Evolutionary conservation across 768 basidiomycete species (phyloP), one percentile per base, ranked within the genome.

Genomic region (Trametes cinnabarina): DNA sequence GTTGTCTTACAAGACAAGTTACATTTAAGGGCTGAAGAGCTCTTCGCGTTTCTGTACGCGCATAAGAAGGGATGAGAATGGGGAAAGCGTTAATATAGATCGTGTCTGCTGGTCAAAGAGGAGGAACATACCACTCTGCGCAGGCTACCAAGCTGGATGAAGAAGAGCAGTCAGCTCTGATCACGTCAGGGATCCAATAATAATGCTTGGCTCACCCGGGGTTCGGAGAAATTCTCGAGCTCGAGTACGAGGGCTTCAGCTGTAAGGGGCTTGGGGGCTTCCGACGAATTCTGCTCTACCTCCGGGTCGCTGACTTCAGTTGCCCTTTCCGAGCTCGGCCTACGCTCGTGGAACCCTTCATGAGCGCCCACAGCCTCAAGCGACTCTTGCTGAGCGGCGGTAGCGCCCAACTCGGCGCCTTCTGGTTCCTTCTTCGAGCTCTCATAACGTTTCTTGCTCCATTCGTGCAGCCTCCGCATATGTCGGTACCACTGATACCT

Each of bases 111-210:
- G 37, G 10, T 39, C n/a, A 15, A 39, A 15, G 37, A 4, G 37
- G 17, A 9, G 37, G 2, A 8, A 40, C 54, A 6, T 30, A 25
- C 61, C 64, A 55, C 77, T 78, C 63, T 81, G 74, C 5, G 54
- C 59, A 37, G 7, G 67, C 77, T 20, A 72, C 72, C 11, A 76
- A 67, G 7, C 53, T 54, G 41, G 3, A 19, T 15, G 15, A 8
- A 8, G 11, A 15, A 12, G 44, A 7, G 15, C 44, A 46, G 25
- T 46, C 12, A 25, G 10, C 20, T 14, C 12, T 1, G 4, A 25
- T 10, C 4, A 4, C 3, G 5, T 10, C 15, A 39, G 37, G 37
- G 37, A 39, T 5, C 9, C 23, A 26, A 4, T 3, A 20, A 25
- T 3, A 32, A n/a, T n/a, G n/a, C n/a, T n/a, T 17, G 12, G 40